Conservation (phyloP, 179 eudicot genomes). For the Heliamphora pulchella region DNA sequence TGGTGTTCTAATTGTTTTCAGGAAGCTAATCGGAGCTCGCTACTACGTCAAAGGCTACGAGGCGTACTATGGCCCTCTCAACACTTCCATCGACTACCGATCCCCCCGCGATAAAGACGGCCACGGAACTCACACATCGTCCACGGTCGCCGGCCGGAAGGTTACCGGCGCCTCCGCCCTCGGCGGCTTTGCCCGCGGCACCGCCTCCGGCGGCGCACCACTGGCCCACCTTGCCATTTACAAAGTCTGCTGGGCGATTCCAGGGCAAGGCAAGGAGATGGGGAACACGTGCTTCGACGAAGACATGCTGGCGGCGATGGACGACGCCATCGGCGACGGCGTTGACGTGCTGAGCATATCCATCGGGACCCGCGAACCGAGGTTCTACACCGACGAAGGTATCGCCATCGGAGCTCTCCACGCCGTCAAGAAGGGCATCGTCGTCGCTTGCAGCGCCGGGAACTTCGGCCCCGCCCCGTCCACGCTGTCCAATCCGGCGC, state of each 20-base stretch:
- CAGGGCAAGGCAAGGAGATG: constrained; percentile 39
- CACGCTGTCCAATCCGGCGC: constrained; percentile 63
- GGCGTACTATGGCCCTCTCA: constrained; percentile 45
- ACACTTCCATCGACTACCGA: constrained; percentile 47
- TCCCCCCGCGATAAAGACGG: constrained; percentile 90
- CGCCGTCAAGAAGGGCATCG: constrained; percentile 57
- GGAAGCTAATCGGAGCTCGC: constrained; percentile 85
- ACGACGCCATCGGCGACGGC: constrained; percentile 80
- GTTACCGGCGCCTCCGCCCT: constrained; percentile 49
- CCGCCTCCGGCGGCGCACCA: constrained; percentile 91
- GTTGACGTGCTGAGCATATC: constrained; percentile 70
- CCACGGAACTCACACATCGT: constrained; percentile 88
- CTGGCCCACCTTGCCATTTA: constrained; percentile 67
- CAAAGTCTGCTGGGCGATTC: constrained; percentile 83
- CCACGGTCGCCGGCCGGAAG: constrained; percentile 62
- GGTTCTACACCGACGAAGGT: constrained; percentile 38
- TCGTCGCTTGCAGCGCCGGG: constrained; percentile 77
- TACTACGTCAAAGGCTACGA: constrained; percentile 78
- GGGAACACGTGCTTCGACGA: constrained; percentile 64
- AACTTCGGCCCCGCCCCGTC: constrained; percentile 53
- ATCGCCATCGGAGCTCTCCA: constrained; percentile 76
- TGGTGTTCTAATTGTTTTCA: constrained; percentile 15
- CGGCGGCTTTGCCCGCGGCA: constrained; percentile 62
- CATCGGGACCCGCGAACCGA: constrained; percentile 36
- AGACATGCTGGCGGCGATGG: constrained; percentile 88